These are phyloP conservation scores for Sporothrix schenckii DNA, from an alignment of 2,329 filamentous ascomycete species.

Conservation along the genomic window DNA sequence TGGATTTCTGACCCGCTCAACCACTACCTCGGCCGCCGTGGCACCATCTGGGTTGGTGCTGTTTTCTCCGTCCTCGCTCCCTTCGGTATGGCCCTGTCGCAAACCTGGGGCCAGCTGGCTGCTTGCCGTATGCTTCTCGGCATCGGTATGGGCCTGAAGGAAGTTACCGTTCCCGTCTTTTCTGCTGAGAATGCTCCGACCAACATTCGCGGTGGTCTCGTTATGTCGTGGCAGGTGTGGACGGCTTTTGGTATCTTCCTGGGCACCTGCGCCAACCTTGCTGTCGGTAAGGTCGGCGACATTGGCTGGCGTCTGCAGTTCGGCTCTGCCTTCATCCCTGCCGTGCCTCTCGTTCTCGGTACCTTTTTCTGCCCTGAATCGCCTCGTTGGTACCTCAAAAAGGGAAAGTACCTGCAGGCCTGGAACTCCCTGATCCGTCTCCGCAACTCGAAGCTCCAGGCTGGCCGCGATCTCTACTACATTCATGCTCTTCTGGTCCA, in stretches of 20 bases:
- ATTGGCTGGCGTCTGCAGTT: constrained; percentile 67
- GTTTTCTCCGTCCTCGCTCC: constrained; percentile 70
- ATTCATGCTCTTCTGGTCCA: constrained; percentile 66
- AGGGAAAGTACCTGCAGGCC: constrained; percentile 63
- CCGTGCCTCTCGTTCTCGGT: constrained; percentile 59
- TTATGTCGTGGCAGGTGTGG: constrained; percentile 75
- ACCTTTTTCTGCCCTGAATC: constrained; percentile 70
- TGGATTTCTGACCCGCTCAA: constrained; percentile 66
- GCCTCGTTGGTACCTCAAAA: constrained; percentile 69
- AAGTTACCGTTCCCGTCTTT: constrained; percentile 68
- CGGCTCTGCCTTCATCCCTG: constrained; percentile 64
- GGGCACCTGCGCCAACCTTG: constrained; percentile 67
- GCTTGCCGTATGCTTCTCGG: constrained; percentile 70
- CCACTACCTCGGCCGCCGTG: constrained; percentile 49
- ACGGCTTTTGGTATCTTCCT: constrained; percentile 58
- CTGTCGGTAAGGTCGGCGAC: constrained; percentile 60
- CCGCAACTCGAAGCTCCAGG: constrained; percentile 59
- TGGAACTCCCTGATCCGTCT: constrained; percentile 58
- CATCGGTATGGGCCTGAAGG: constrained; percentile 76
- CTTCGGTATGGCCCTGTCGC: constrained; percentile 70
- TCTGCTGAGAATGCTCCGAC: constrained; percentile 74
- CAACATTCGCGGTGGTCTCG: constrained; percentile 70
- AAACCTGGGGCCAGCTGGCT: constrained; percentile 73
- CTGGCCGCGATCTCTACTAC: constrained; percentile 64
- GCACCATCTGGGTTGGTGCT: constrained; percentile 73